Percentiles rank a stretch among this genome's conserved stretches.
phyloP scores from a whole-genome alignment of 148 eudicot species.

The Camellia sinensis region DNA sequence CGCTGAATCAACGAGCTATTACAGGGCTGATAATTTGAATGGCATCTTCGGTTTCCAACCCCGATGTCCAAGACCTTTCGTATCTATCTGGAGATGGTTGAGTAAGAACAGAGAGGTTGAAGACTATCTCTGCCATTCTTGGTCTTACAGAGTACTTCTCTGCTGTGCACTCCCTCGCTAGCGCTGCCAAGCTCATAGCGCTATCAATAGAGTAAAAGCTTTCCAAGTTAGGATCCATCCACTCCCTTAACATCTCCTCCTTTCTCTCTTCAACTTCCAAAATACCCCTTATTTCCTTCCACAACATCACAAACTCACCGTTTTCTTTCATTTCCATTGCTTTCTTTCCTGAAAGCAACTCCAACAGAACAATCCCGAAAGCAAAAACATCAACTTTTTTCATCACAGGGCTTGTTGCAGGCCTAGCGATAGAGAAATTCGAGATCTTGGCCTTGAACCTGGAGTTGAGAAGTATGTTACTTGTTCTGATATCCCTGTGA shows the following conservation, averaged over 20 bases:
- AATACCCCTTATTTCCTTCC: slow-evolving; percentile 38
- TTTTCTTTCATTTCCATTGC: slow-evolving; percentile 24
- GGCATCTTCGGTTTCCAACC: slow-evolving; percentile 26
- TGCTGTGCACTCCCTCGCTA: slow-evolving; percentile 40
- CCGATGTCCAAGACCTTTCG: slow-evolving; percentile 22
- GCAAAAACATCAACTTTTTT: slow-evolving; percentile 31
- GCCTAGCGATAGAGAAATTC: slow-evolving; percentile 32
- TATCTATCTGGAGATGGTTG: slow-evolving; percentile 30
- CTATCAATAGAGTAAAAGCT: slow-evolving; percentile 37
- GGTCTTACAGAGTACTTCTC: slow-evolving; percentile 40
- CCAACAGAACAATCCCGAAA: slow-evolving; percentile 34
- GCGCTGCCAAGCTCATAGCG: slow-evolving; percentile 37
- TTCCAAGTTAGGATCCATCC: slow-evolving; percentile 42
- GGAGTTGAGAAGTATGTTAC: slow-evolving; percentile 31
- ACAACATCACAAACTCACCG: slow-evolving; percentile 30
- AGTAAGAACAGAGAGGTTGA: slow-evolving; percentile 32
- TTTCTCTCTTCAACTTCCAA: slow-evolving; percentile 26
- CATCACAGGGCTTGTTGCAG: slow-evolving; percentile 19
- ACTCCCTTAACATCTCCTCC: slow-evolving; percentile 32
- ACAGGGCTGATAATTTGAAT: slow-evolving; percentile 26
- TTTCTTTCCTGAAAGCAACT: slow-evolving; percentile 36
- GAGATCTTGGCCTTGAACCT: slow-evolving; percentile 39
- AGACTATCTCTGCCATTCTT: slow-evolving; percentile 42
- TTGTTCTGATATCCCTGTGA: slow-evolving; percentile 30
- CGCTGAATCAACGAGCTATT: slow-evolving; percentile 22